A percentile compares a stretch with the other conserved stretches of the same genome.
Evolutionary conservation across 805 yeast genomes (phyloP).

Genomic region (Candida argentea): DNA sequence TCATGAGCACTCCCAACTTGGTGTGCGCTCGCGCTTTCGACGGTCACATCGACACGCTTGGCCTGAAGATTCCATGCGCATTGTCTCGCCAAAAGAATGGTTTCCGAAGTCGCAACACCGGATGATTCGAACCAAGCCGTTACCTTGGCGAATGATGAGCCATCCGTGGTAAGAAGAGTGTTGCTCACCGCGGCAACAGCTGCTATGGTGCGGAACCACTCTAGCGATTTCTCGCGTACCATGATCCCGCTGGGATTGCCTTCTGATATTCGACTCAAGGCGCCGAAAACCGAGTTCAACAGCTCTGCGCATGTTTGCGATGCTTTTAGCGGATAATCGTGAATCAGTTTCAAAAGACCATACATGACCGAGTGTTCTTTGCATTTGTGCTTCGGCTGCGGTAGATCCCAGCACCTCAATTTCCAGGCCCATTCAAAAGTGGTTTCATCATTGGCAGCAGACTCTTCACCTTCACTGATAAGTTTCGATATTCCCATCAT

Average conservation of each 20-base stretch:
- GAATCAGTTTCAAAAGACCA: slow-evolving; percentile 36
- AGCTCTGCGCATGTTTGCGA: slow-evolving; percentile 10
- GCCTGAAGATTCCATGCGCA: slow-evolving; percentile 23
- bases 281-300: slow-evolving; percentile 10
- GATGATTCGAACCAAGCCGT: slow-evolving; percentile 28
- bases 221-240: slow-evolving; percentile 5
- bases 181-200: slow-evolving; percentile 9
- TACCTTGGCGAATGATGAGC: slow-evolving; percentile 3
- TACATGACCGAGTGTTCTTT: slow-evolving; percentile 42
- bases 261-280: slow-evolving; percentile 5
- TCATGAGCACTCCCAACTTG: slow-evolving; percentile 26
- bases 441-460: background rate
- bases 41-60: too few species aligned
- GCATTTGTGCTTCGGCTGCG: slow-evolving; percentile 27
- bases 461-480: slow-evolving; percentile 16
- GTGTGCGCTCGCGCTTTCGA: too few species aligned
- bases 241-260: slow-evolving; percentile 8
- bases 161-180: slow-evolving; percentile 4
- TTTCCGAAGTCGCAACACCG: slow-evolving; percentile 30
- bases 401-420: slow-evolving; percentile 67
- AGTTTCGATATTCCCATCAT: slow-evolving; percentile 46
- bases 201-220: slow-evolving; percentile 20
- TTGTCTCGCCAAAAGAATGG: slow-evolving; percentile 33
- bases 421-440: slow-evolving; percentile 67
- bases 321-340: slow-evolving; percentile 20